Evolutionary conservation across 176 grass and related monocot genomes (phyloP).

Genomic region (Triticum monococcum): DNA sequence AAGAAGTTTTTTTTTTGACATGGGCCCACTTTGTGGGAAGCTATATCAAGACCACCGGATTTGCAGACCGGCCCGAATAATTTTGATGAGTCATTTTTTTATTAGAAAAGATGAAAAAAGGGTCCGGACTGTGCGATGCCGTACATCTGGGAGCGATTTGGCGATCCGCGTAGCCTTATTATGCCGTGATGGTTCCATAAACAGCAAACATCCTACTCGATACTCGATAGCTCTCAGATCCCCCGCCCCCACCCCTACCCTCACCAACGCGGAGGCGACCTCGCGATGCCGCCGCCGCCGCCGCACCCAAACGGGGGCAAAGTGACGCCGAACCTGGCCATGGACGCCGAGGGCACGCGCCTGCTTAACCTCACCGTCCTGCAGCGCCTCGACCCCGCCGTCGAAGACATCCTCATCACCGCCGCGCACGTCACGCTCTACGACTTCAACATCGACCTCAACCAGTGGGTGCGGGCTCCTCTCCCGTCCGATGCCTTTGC

Average conservation of each 20-base stretch:
- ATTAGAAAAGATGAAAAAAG: no score
- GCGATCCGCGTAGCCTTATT: no score
- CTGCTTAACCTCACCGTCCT: constrained; percentile 87
- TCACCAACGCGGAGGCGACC: not conserved
- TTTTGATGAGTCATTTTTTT: no score
- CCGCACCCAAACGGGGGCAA: constrained; percentile 55
- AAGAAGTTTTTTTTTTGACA: no score
- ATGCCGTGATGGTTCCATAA: not conserved
- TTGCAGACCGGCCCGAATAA: no score
- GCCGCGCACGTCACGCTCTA: constrained; percentile 89
- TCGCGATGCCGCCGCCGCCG: constrained; percentile 31
- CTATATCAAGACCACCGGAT: no score
- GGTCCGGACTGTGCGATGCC: no score
- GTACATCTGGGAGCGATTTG: not conserved
- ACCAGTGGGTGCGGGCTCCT: constrained; percentile 65
- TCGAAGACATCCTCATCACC: constrained; percentile 95
- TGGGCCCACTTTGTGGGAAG: no score
- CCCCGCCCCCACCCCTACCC: not conserved
- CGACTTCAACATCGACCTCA: constrained; percentile 92
- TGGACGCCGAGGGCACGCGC: constrained; percentile 67
- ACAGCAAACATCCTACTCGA: not conserved
- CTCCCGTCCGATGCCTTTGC: not conserved
- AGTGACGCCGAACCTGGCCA: constrained; percentile 71
- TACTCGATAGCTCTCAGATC: constrained; percentile 8
- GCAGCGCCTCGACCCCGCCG: constrained; percentile 86